Evolutionary conservation across 306 rosid genomes (phyloP), one percentile per base, ranked within the genome.

Genomic region (Lagenaria siceraria): DNA sequence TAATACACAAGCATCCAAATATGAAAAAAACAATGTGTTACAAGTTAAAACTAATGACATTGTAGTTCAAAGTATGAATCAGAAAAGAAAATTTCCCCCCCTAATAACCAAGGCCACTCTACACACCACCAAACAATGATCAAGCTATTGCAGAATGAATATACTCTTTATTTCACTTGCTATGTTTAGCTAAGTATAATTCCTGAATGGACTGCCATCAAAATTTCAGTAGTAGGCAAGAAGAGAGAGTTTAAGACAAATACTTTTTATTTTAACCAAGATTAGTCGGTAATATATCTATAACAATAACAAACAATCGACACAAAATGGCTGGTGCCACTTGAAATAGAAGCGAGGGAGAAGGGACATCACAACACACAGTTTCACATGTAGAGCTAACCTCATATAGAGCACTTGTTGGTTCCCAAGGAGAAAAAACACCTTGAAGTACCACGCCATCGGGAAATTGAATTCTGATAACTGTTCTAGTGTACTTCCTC

Each of bases 361-460:
- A 46, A 43, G 11, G 19, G 8, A 70, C 35, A 69, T 69, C 54
- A 69, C 51, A 46, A 2, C 12, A 11, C 51, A 11, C 4, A 11
- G 51, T 46, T 46, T 11, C 51, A 46, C 29, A 66, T n/a, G 27
- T 52, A 58, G 10, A 81, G 80, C 89, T 78, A 59, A 95, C 99
- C 96, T 96, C 90, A 24, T 96, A 96, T 51, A 96, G 86, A 78
- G 90, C 77, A 76, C 82, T 77, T 36, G 98, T 90, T 80, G 91
- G 79, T 78, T 96, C 99, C 85, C 86, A 86, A 35, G 99, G 97
- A 75, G 85, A 74, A 88, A 96, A 96, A 60, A 88, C 83, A 29
- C 88, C 97, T 87, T 92, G 99, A 79, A 96, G 99, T 73, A 92
- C 93, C 79, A 89, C 91, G 53, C 98, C 96, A 62, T 96, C 99